Evolutionary conservation across 352 stramenopile species (phyloP), one percentile per base, ranked within the genome.

Genomic region (Pythium rishiriense): DNA sequence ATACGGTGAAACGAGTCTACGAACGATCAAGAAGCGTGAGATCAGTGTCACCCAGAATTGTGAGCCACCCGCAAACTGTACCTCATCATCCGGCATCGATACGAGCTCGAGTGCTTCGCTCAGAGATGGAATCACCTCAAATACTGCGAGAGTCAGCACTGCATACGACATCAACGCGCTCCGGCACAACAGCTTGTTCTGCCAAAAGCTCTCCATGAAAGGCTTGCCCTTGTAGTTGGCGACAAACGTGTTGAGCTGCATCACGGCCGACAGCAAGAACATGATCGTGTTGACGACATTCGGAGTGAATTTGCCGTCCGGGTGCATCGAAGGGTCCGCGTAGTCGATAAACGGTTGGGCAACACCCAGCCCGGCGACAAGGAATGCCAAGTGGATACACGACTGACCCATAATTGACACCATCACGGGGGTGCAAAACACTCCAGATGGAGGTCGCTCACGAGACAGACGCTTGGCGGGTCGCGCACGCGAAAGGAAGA

Each of bases 221-320:
- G 77, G 77, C 29, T 75, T 58, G 0, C 77, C 77, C 49, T 76
- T 70, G 61, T 86, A 86, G 62, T 86, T 86, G 28, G 55, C 66
- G 19, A 83, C 77, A 51, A 83, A 86, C 26, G 75, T 83, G 31
- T 72, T 86, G 51, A 86, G 50, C 47, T 84, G 74, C 73, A 83
- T 81, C 46, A 96, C 58, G 2, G 84, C 70, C 33, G 79, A 97
- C 15, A 99, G 46, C 24, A 99, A 62, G 73, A 98, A 99, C 48
- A 98, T 92, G 45, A 94, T 88, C 7, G 86, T 96, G 73, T 99
- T 99, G 54, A 99, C 75, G 0, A 96, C 81, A 57, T 98, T 98
- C 1, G 97, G 95, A 48, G 80, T 81, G 75, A 99, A 99, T 22
- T 90, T 81, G 39, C 85, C 91, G 39, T 83, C 74, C 3, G 76